Percentiles rank a stretch among this genome's conserved stretches.
Evolutionary conservation across 1,284 basidiomycete genomes (phyloP).

Genomic region (Apiotrichum gracile): DNA sequence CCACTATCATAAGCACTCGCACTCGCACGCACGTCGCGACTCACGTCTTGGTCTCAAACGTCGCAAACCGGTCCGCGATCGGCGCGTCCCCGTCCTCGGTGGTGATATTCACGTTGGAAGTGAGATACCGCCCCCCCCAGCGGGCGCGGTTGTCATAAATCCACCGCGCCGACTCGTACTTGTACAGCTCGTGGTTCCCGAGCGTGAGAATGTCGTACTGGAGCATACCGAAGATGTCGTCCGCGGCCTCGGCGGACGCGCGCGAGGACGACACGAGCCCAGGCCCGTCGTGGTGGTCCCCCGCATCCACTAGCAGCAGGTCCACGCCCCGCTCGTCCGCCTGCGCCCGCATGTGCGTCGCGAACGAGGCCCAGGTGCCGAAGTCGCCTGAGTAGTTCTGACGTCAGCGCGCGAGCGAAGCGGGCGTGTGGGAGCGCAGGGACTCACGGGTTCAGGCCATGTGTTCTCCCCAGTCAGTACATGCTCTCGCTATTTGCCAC

Average conservation of each 20-base stretch:
- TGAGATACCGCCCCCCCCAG: conserved; percentile 62
- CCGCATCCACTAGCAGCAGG: conserved; percentile 43
- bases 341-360: conserved; percentile 68
- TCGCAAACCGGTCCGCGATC: conserved; percentile 58
- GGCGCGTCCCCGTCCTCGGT: conserved; percentile 53
- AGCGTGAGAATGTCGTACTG: conserved; percentile 79
- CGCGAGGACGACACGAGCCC: conserved; percentile 29
- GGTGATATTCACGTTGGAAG: conserved; percentile 80
- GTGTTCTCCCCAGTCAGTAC: conserved; percentile 34
- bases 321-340: conserved; percentile 49
- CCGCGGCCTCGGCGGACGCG: conserved; percentile 62
- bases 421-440: background rate
- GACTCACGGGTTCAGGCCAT: conserved; percentile 46
- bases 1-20: conserved; percentile 45
- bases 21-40: conserved; percentile 18
- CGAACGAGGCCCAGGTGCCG: conserved; percentile 74
- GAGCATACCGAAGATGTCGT: conserved; percentile 68
- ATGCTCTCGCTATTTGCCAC: background rate
- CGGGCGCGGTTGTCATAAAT: conserved; percentile 65
- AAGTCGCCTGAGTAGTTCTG: conserved; percentile 58
- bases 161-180: conserved; percentile 67
- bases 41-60: conserved; percentile 69
- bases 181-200: conserved; percentile 85
- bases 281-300: conserved; percentile 67
- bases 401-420: background rate